Percentiles rank a stretch among this genome's conserved stretches.
phyloP scores from a whole-genome alignment of 2,329 filamentous ascomycete genomes.

The Fusarium sp. region DNA sequence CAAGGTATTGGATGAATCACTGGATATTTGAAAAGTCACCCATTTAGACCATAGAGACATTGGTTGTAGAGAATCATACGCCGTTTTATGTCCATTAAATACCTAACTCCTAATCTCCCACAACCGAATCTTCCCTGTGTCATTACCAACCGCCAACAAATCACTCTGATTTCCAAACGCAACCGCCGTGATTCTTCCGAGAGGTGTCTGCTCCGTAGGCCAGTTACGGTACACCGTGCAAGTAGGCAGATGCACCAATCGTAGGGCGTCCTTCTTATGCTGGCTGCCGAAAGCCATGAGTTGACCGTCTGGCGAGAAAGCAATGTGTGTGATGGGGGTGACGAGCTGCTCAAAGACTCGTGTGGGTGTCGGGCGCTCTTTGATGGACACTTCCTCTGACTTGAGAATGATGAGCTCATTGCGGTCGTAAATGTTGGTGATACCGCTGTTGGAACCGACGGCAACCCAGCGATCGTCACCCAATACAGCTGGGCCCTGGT shows the following conservation, averaged over 20 bases:
- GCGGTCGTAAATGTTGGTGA: conserved; percentile 94
- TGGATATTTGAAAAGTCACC: neutral
- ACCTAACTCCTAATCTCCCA: conserved; percentile 84
- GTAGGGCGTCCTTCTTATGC: conserved; percentile 88
- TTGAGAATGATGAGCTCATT: conserved; percentile 65
- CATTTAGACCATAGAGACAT: neutral
- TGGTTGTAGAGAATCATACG: conserved; percentile 25
- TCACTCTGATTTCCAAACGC: conserved; percentile 75
- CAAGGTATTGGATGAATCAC: neutral
- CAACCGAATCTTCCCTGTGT: conserved; percentile 85
- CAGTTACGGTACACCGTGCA: conserved; percentile 97
- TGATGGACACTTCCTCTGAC: conserved; percentile 62
- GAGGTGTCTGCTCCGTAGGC: conserved; percentile 89
- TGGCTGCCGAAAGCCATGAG: conserved; percentile 86
- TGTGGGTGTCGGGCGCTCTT: conserved; percentile 75
- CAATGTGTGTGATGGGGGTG: conserved; percentile 81
- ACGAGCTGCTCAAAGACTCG: conserved; percentile 86
- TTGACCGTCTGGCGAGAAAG: conserved; percentile 90
- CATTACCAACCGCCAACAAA: conserved; percentile 86
- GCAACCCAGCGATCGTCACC: conserved; percentile 91
- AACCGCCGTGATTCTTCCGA: conserved; percentile 83
- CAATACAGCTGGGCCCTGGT: conserved; percentile 67
- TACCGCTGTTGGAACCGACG: conserved; percentile 85
- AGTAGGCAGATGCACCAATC: conserved; percentile 87
- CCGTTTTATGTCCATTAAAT: conserved; percentile 35